Conservation (phyloP, 2,329 filamentous ascomycete genomes). For the Orbilia brochopaga region DNA sequence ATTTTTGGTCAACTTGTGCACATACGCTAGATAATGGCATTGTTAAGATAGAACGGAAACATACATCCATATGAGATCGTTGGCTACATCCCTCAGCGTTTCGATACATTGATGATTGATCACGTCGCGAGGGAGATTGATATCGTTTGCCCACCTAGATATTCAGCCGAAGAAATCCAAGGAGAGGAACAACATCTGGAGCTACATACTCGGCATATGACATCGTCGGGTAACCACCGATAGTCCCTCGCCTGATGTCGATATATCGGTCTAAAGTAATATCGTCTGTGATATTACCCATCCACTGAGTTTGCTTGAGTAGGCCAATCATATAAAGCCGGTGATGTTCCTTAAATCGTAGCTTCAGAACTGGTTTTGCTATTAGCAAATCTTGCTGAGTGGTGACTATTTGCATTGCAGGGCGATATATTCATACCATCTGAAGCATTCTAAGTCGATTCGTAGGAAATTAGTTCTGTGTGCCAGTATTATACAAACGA, state of each 20-base stretch:
- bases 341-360: slow-evolving; percentile 1
- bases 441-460: slow-evolving; percentile 37
- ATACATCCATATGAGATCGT: slow-evolving; percentile 52
- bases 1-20: slow-evolving; percentile 1
- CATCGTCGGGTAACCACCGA: slow-evolving; percentile 52
- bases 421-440: slow-evolving; percentile 14
- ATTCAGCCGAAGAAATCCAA: not conserved
- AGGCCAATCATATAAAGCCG: slow-evolving; percentile 50
- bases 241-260: slow-evolving; percentile 50
- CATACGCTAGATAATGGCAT: not conserved
- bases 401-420: slow-evolving; percentile 11
- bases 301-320: slow-evolving; percentile 51
- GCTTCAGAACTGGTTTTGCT: not conserved
- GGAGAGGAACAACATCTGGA: not conserved
- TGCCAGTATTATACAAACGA: not conserved
- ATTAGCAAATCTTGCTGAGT: slow-evolving; percentile 10
- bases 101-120: slow-evolving; percentile 52
- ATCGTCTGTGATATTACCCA: slow-evolving; percentile 15
- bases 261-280: slow-evolving; percentile 52
- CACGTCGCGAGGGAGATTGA: slow-evolving; percentile 50
- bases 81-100: slow-evolving; percentile 49
- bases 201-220: slow-evolving; percentile 52
- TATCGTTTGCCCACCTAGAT: slow-evolving; percentile 23
- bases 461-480: not conserved
- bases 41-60: not conserved